Evolutionary conservation across 2,329 filamentous ascomycete species (phyloP).

Genomic region (Didymella exigua): DNA sequence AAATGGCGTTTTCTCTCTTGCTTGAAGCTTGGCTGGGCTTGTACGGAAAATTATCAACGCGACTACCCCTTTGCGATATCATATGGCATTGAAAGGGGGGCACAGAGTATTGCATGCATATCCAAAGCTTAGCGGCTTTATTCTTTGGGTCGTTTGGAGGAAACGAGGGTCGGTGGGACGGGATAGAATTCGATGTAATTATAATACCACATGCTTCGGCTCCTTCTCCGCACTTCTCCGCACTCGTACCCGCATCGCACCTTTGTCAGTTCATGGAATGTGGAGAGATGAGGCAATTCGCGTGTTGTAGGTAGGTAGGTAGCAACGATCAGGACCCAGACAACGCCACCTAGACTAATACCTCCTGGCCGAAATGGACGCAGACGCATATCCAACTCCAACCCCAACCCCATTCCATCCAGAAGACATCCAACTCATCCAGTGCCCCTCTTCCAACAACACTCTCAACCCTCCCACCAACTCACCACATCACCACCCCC

Average conservation of each 20-base stretch:
- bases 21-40: not conserved
- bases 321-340: no score
- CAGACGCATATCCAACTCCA: no score
- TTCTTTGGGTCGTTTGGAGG: not conserved
- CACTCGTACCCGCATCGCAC: no score
- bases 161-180: not conserved
- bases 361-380: no score
- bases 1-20: slow-evolving; percentile 5
- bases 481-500: slow-evolving; percentile 35
- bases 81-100: slow-evolving; percentile 13
- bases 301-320: no score
- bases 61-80: slow-evolving; percentile 21
- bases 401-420: not conserved
- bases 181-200: slow-evolving; percentile 18
- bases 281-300: no score
- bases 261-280: no score
- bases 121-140: not conserved
- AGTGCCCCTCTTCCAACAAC: no score
- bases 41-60: slow-evolving; percentile 18
- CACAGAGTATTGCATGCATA: slow-evolving; percentile 8
- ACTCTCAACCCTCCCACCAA: slow-evolving; percentile 12
- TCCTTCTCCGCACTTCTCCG: no score
- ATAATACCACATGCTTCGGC: slow-evolving; percentile 20
- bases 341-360: no score
- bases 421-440: not conserved